Conservation (phyloP, 768 basidiomycete species). For the Suillus weaverae region DNA sequence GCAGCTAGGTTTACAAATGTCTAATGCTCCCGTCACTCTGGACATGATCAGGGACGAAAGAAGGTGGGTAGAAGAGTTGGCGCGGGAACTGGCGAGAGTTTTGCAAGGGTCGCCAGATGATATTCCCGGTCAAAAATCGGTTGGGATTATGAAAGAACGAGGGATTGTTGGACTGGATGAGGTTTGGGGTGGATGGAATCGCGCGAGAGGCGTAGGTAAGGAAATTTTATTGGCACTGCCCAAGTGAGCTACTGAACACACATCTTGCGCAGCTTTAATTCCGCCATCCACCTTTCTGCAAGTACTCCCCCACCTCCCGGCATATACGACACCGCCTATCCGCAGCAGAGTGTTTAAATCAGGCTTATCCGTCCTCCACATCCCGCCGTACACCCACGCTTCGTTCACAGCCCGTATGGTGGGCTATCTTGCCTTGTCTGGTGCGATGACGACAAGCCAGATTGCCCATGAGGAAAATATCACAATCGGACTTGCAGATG, state of each 20-base stretch:
- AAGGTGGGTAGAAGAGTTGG: slow-evolving; percentile 77
- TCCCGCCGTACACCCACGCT: slow-evolving; percentile 67
- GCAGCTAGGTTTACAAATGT: slow-evolving; percentile 82
- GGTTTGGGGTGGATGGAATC: slow-evolving; percentile 95
- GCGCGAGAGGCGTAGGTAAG: slow-evolving; percentile 87
- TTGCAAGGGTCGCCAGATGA: slow-evolving; percentile 48
- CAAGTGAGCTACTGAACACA: not conserved
- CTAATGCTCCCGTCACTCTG: slow-evolving; percentile 78
- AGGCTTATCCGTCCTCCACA: slow-evolving; percentile 81
- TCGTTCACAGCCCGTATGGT: slow-evolving; percentile 71
- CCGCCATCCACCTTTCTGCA: slow-evolving; percentile 86
- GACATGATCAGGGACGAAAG: slow-evolving; percentile 87
- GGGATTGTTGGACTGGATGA: slow-evolving; percentile 89
- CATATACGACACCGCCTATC: slow-evolving; percentile 68
- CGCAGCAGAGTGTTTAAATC: slow-evolving; percentile 66
- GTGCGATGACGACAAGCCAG: slow-evolving; percentile 61
- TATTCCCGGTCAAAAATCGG: slow-evolving; percentile 16
- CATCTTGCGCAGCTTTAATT: slow-evolving; percentile 65
- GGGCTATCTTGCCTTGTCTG: slow-evolving; percentile 49
- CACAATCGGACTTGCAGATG: slow-evolving; percentile 68
- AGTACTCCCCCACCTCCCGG: slow-evolving; percentile 65
- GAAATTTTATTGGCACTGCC: slow-evolving; percentile 11
- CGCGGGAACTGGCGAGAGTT: slow-evolving; percentile 75
- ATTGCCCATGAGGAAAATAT: slow-evolving; percentile 72
- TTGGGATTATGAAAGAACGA: slow-evolving; percentile 74